Evolutionary conservation across 345 rosid genomes (phyloP).

Genomic region (Eucalyptus albens): DNA sequence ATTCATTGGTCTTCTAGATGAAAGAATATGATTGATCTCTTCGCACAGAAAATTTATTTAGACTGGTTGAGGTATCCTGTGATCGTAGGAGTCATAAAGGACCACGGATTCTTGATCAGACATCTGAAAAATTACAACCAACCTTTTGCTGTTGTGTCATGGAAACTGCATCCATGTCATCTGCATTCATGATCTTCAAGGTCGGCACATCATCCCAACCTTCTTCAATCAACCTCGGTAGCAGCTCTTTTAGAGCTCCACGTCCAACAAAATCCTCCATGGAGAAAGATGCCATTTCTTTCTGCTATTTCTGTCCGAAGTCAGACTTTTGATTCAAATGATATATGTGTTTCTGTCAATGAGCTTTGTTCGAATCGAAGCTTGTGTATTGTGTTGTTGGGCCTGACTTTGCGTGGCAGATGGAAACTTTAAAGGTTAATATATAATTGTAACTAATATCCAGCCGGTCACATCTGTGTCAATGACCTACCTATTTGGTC

Average conservation of each 20-base stretch:
- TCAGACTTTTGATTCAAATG: not conserved
- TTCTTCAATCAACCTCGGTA: conserved; percentile 46
- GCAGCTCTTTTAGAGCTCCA: conserved; percentile 31
- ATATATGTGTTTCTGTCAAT: not conserved
- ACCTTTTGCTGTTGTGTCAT: conserved; percentile 55
- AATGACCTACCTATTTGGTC: not conserved
- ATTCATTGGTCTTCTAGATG: not conserved
- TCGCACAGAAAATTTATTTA: not conserved
- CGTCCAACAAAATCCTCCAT: conserved; percentile 51
- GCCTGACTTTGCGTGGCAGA: not conserved
- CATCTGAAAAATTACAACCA: not conserved
- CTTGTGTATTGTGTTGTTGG: not conserved
- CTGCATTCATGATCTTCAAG: conserved; percentile 49
- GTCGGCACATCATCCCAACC: conserved; percentile 80
- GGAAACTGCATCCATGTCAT: conserved; percentile 38
- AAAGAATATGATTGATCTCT: not conserved
- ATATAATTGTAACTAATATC: not conserved
- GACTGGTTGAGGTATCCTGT: not conserved
- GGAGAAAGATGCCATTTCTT: conserved; percentile 42
- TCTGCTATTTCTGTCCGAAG: not conserved
- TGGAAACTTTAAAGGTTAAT: not conserved
- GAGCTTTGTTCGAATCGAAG: not conserved
- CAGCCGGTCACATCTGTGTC: not conserved
- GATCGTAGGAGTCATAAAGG: not conserved
- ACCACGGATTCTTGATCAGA: not conserved